Percentiles rank a stretch among this genome's conserved stretches.
Evolutionary conservation across 176 grass and related monocot species (phyloP).

Genomic region (Paspalum vaginatum): DNA sequence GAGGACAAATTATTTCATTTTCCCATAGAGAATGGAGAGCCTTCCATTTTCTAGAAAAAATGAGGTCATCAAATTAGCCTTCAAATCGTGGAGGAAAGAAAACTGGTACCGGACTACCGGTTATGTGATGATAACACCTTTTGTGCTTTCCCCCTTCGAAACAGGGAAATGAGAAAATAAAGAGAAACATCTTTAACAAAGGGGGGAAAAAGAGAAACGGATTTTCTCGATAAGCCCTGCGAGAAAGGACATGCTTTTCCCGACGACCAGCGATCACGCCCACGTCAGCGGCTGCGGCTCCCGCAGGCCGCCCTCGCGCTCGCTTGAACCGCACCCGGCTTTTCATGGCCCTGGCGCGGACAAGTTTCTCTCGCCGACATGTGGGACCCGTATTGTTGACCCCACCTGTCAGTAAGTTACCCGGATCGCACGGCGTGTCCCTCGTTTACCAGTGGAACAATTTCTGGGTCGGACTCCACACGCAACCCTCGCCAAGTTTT

Average conservation of each 20-base stretch:
- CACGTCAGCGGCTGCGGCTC: conserved; percentile 27
- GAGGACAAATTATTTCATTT: too few relatives aligned
- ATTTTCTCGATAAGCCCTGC: neutral
- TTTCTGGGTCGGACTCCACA: conserved; percentile 23
- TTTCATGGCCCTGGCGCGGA: neutral
- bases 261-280: conserved; percentile 34
- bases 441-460: conserved; percentile 48
- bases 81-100: neutral
- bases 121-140: neutral
- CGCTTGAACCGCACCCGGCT: too few relatives aligned
- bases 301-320: neutral
- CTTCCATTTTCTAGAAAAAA: too few relatives aligned
- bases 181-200: neutral
- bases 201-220: neutral
- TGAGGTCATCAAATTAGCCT: too few relatives aligned
- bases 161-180: neutral
- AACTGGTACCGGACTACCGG: neutral
- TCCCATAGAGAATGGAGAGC: too few relatives aligned
- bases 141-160: neutral
- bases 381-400: rapidly evolving
- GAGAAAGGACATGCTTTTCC: neutral
- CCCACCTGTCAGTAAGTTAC: neutral
- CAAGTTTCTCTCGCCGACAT: neutral
- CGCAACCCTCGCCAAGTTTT: conserved; percentile 29
- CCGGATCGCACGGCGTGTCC: neutral